Evolutionary conservation across 192 early-diverging fungal species (phyloP).

Genomic region (Umbelopsis isabellina): DNA sequence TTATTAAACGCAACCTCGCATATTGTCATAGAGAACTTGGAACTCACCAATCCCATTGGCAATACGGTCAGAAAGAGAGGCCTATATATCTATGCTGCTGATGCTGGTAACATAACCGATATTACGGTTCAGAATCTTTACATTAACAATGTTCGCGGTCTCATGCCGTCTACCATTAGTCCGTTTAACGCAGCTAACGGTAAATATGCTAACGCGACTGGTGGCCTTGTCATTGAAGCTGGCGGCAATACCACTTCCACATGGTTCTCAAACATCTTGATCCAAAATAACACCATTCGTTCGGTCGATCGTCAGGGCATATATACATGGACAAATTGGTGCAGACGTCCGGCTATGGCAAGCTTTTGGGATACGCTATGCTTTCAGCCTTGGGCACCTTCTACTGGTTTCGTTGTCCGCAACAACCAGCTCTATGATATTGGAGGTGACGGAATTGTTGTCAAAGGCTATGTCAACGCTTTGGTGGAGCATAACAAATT

Average conservation of each 20-base stretch:
- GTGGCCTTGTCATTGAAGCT: neutral
- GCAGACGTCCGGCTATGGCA: neutral
- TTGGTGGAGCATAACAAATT: neutral
- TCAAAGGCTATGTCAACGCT: neutral
- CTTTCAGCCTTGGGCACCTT: neutral
- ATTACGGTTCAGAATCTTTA: neutral
- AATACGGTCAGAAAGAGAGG: neutral
- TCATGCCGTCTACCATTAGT: neutral
- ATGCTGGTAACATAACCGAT: neutral
- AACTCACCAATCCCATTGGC: neutral
- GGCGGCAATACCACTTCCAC: neutral
- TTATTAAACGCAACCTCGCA: neutral
- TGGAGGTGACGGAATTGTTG: slow-evolving; percentile 1
- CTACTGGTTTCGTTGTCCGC: neutral
- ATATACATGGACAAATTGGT: neutral
- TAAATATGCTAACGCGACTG: neutral
- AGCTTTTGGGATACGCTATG: neutral
- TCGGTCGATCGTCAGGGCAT: neutral
- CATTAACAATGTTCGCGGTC: neutral
- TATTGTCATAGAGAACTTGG: neutral
- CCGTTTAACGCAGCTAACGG: neutral
- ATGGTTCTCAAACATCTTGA: neutral
- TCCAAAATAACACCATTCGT: neutral
- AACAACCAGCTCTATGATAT: slow-evolving; percentile 2
- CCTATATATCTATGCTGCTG: neutral